Percentiles rank a stretch among this genome's conserved stretches.
Conservation (phyloP, 2,329 filamentous ascomycete species). For the Cordyceps fumosorosea region DNA sequence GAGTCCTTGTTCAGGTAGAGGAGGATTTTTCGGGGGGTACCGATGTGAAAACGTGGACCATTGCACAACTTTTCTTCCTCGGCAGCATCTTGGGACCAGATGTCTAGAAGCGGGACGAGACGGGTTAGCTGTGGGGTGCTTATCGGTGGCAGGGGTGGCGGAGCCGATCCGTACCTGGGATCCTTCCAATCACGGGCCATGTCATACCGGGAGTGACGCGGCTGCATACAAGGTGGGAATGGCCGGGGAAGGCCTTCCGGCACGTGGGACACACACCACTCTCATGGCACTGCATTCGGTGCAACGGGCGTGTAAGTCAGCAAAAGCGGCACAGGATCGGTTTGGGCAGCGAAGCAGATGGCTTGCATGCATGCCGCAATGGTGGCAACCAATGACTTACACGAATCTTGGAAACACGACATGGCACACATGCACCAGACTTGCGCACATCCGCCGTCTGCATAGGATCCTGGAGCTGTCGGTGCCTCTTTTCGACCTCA, state of each 20-base stretch:
- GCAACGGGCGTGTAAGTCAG: constrained; percentile 15
- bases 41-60: constrained; percentile 30
- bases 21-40: constrained; percentile 29
- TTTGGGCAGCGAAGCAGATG: constrained; percentile 13
- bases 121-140: constrained; percentile 6
- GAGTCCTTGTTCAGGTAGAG: constrained; percentile 29
- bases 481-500: constrained; percentile 28
- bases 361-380: constrained; percentile 8
- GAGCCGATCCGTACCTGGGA: constrained; percentile 28
- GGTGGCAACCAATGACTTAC: constrained; percentile 30
- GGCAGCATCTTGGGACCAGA: constrained; percentile 30
- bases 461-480: constrained; percentile 32
- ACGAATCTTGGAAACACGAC: constrained; percentile 40
- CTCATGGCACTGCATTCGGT: constrained; percentile 29
- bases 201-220: constrained; percentile 31
- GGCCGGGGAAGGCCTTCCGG: constrained; percentile 34
- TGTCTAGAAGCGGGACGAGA: constrained; percentile 22
- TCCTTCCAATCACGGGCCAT: constrained; percentile 32
- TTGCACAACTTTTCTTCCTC: constrained; percentile 29
- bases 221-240: constrained; percentile 34
- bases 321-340: constrained; percentile 1
- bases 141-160: constrained; percentile 2
- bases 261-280: constrained; percentile 36
- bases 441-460: constrained; percentile 44
- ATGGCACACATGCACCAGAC: constrained; percentile 41